Evolutionary conservation across 225 moss, liverwort and hornwort genomes (phyloP), one percentile per base, ranked within the genome.

Genomic region (Straminergon stramineum): DNA sequence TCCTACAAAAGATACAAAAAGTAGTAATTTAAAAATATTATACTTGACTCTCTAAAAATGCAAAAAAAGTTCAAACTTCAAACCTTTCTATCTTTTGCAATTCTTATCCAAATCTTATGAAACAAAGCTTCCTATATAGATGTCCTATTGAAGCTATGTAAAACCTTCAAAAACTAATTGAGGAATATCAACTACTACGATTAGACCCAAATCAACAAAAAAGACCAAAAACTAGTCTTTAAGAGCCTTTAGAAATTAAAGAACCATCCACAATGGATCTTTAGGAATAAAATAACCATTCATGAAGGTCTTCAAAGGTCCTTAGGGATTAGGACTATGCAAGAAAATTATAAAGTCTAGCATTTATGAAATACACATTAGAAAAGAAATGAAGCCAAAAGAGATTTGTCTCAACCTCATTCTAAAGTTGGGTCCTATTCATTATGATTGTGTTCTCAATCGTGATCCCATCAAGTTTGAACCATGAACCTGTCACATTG

Each of bases 401-500:
- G 43, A 73, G 2, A 5, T 5, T 5, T 73, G 9, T 73, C 43
- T 43, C 3, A 41, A 2, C 23, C 13, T n/a, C 3, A 4, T 70
- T 39, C 5, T 23, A 5, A 70, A 41, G 8, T 23, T 24, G 8
- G 24, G 15, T 5, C n/a, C 11, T 41, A 6, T 24, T 70, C 37
- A 21, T 41, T 5, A 39, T 39, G 24, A 70, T 1, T 24, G 0
- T 5, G 2, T 24, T 39, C 2, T 39, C 70, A 70, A 26, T 41
- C 0, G 0, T 8, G 4, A 41, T 24, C 4, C 7, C 15, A 70
- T 70, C 5, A 5, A 26, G 11, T 26, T 41, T 1, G 1, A 39
- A 41, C 70, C 15, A 70, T 8, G 3, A 70, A 41, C 24, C 4
- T 39, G 11, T 39, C 5, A 39, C 8, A 41, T 41, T 24, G 24